Evolutionary conservation across 2,329 filamentous ascomycete species (phyloP).

Genomic region (Amphichorda felina): DNA sequence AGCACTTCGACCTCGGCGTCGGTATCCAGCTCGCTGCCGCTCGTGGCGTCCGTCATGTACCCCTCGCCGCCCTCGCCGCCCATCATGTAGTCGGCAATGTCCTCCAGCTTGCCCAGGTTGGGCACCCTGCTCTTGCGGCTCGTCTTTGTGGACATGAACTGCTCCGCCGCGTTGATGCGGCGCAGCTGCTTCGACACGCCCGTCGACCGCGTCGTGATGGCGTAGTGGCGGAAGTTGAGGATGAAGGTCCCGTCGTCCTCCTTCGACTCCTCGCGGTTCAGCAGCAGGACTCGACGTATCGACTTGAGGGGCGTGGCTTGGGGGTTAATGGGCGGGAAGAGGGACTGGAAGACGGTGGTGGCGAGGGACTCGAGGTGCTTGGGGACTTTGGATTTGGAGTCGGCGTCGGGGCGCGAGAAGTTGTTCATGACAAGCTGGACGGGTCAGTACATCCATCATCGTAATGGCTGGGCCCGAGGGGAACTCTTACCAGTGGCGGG

Average conservation of each 20-base stretch:
- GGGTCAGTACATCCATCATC: slow-evolving; percentile 9
- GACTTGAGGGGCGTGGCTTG: slow-evolving; percentile 80
- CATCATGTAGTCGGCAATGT: slow-evolving; percentile 90
- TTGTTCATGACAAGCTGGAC: slow-evolving; percentile 91
- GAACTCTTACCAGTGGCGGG: slow-evolving; percentile 56
- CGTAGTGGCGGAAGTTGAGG: slow-evolving; percentile 84
- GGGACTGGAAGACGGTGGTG: slow-evolving; percentile 88
- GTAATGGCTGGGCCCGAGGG: background rate
- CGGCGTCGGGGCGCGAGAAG: slow-evolving; percentile 56
- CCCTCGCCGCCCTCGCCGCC: slow-evolving; percentile 66
- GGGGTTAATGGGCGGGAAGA: slow-evolving; percentile 93
- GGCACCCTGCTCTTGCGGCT: slow-evolving; percentile 61
- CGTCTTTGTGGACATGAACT: slow-evolving; percentile 50
- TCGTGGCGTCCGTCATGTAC: slow-evolving; percentile 76
- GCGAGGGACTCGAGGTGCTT: slow-evolving; percentile 89
- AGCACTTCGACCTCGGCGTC: slow-evolving; percentile 90
- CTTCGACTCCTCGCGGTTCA: slow-evolving; percentile 64
- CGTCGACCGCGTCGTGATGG: slow-evolving; percentile 80
- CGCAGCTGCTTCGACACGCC: slow-evolving; percentile 77
- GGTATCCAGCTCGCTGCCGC: slow-evolving; percentile 84
- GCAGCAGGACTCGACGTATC: slow-evolving; percentile 81
- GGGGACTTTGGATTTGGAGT: slow-evolving; percentile 60
- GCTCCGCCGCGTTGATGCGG: slow-evolving; percentile 75
- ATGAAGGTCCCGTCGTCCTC: slow-evolving; percentile 61
- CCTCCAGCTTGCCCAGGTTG: slow-evolving; percentile 80